These are phyloP conservation scores for Pugionium dolabratum DNA, from an alignment of 345 rosid genomes.

Conservation along the genomic window DNA sequence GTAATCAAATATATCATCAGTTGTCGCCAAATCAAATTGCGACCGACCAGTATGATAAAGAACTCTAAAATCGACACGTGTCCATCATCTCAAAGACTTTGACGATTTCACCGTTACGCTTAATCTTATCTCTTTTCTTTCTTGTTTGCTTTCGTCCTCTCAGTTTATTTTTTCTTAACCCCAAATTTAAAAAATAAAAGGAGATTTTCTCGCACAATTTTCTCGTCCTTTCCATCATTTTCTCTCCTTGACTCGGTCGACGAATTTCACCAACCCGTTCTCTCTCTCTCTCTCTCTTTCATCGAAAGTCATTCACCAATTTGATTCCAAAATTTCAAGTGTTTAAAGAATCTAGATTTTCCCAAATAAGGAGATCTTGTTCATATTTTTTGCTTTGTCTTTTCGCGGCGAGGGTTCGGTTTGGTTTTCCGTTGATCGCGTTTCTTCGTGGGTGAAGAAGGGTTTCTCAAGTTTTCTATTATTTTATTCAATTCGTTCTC, in stretches of 20 bases:
- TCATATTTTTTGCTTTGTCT: not conserved
- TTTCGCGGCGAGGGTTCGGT: constrained; percentile 38
- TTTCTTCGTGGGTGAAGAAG: constrained; percentile 9
- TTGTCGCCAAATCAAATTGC: constrained; percentile 39
- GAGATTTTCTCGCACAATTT: constrained; percentile 24
- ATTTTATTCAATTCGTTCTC: constrained; percentile 8
- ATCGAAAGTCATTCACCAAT: not conserved
- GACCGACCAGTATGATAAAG: constrained; percentile 33
- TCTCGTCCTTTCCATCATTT: constrained; percentile 38
- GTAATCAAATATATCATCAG: constrained; percentile 1
- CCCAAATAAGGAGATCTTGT: constrained; percentile 26
- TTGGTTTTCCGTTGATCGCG: constrained; percentile 34
- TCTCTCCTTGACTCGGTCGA: constrained; percentile 48
- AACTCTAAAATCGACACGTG: constrained; percentile 45
- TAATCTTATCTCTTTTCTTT: constrained; percentile 31
- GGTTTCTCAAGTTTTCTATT: not conserved
- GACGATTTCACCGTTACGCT: constrained; percentile 43
- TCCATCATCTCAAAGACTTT: constrained; percentile 11
- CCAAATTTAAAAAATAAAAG: constrained; percentile 3
- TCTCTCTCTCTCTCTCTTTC: constrained; percentile 13
- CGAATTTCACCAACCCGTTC: constrained; percentile 36
- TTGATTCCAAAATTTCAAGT: not conserved
- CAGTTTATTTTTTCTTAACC: constrained; percentile 10
- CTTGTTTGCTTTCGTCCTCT: not conserved
- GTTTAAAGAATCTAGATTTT: constrained; percentile 11